Evolutionary conservation across 306 rosid genomes (phyloP).

Genomic region (Vigna unguiculata): DNA sequence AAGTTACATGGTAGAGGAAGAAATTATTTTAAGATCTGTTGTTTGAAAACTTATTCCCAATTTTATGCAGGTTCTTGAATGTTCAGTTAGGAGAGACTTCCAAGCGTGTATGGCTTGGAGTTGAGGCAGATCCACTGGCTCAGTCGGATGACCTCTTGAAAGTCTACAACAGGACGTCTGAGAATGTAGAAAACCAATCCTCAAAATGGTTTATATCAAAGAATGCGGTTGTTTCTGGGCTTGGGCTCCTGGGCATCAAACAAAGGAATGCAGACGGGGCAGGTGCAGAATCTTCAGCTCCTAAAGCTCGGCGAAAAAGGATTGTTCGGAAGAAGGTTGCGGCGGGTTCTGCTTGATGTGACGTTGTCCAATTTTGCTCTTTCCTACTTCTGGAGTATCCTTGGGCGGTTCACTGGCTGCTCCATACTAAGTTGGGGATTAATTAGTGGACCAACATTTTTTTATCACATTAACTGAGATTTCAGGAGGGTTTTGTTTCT

Average conservation of each 20-base stretch:
- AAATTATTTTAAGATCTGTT: background rate
- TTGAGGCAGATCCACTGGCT: slow-evolving; percentile 92
- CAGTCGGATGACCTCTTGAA: slow-evolving; percentile 78
- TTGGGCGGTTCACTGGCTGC: slow-evolving; percentile 40
- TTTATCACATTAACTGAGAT: slow-evolving; percentile 19
- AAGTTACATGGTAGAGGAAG: slow-evolving; percentile 10
- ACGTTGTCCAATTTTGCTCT: slow-evolving; percentile 62
- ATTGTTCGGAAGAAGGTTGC: slow-evolving; percentile 87
- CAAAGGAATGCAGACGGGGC: slow-evolving; percentile 59
- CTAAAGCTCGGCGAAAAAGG: slow-evolving; percentile 86
- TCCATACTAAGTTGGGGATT: slow-evolving; percentile 21
- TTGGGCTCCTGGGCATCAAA: slow-evolving; percentile 95
- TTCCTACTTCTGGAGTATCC: slow-evolving; percentile 32
- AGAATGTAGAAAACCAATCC: slow-evolving; percentile 58
- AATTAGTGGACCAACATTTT: slow-evolving; percentile 41
- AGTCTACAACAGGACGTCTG: slow-evolving; percentile 82
- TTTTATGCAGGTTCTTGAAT: slow-evolving; percentile 72
- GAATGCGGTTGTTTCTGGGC: slow-evolving; percentile 91
- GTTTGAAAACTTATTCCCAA: slow-evolving; percentile 36
- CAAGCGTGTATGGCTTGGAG: slow-evolving; percentile 93
- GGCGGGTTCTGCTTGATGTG: slow-evolving; percentile 53
- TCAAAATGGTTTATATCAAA: slow-evolving; percentile 97
- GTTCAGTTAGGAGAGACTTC: slow-evolving; percentile 92
- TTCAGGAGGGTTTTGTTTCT: slow-evolving; percentile 43
- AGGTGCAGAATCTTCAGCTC: slow-evolving; percentile 64